These are phyloP conservation scores for Suillus sp. DNA, from an alignment of 768 basidiomycete genomes.

Conservation along the genomic window DNA sequence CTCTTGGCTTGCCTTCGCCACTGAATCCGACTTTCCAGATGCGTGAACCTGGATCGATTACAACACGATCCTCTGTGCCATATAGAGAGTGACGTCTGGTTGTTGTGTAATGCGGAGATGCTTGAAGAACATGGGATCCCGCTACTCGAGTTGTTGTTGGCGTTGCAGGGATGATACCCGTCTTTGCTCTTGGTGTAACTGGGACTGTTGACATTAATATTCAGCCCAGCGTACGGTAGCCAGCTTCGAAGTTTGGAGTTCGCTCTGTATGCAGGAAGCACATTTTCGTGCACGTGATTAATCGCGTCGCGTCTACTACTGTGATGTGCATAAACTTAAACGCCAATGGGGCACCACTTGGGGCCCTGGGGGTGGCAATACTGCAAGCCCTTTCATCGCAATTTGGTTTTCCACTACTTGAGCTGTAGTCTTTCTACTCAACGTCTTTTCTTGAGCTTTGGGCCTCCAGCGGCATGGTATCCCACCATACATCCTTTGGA, in stretches of 20 bases:
- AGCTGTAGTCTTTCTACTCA: not conserved
- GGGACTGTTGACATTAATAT: conserved; percentile 36
- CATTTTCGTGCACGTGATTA: conserved; percentile 1
- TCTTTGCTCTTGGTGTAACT: conserved; percentile 35
- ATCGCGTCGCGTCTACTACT: not conserved
- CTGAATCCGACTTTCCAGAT: conserved; percentile 99
- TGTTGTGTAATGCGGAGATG: conserved; percentile 83
- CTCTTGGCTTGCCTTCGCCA: conserved; percentile 88
- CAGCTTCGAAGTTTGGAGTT: too few species aligned
- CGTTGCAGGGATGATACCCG: conserved; percentile 40
- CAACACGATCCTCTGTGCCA: conserved; percentile 93
- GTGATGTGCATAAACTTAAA: too few species aligned
- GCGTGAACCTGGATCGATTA: conserved; percentile 92
- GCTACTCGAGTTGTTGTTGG: conserved; percentile 58
- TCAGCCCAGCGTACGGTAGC: not conserved
- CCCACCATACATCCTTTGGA: not conserved
- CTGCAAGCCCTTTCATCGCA: not conserved
- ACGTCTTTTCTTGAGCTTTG: not conserved
- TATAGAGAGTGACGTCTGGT: conserved; percentile 91
- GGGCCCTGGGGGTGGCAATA: too few species aligned
- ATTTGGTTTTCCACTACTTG: not conserved
- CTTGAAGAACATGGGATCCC: conserved; percentile 51
- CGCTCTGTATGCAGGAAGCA: too few species aligned
- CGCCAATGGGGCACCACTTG: too few species aligned
- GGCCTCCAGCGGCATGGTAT: not conserved